Evolutionary conservation across 805 yeast species (phyloP).

Genomic region (Myxozyma neotropica): DNA sequence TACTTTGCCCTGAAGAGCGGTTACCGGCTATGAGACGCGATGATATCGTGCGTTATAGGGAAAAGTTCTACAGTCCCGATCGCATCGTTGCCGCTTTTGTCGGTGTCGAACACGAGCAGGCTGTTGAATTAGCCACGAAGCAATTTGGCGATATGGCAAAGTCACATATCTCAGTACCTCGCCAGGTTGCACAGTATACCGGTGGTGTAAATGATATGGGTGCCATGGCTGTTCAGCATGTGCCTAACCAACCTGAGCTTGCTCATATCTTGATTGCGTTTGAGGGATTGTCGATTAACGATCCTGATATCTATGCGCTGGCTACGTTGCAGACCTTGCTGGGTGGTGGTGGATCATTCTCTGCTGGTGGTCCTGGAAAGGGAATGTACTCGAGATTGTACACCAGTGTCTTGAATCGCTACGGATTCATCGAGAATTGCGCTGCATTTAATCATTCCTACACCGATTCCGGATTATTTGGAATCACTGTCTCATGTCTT

Average conservation of each 20-base stretch:
- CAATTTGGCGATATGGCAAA: conserved; percentile 65
- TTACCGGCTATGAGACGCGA: conserved; percentile 57
- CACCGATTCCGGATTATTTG: conserved; percentile 88
- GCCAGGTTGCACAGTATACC: conserved; percentile 53
- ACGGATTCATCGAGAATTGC: conserved; percentile 88
- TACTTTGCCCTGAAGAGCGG: conserved; percentile 75
- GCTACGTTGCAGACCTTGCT: conserved; percentile 86
- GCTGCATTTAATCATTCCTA: conserved; percentile 86
- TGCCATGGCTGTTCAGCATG: conserved; percentile 26
- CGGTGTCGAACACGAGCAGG: conserved; percentile 74
- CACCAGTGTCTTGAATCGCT: conserved; percentile 86
- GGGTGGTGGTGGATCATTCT: conserved; percentile 97
- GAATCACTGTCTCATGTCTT: conserved; percentile 79
- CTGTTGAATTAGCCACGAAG: conserved; percentile 62
- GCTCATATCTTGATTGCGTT: conserved; percentile 85
- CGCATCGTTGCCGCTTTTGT: conserved; percentile 83
- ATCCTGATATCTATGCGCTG: conserved; percentile 85
- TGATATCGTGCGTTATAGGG: conserved; percentile 62
- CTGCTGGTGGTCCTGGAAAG: conserved; percentile 99
- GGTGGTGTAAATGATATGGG: conserved; percentile 49
- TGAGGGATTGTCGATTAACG: conserved; percentile 80
- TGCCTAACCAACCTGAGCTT: conserved; percentile 62
- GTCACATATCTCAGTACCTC: conserved; percentile 35
- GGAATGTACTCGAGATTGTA: conserved; percentile 96
- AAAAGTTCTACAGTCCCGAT: conserved; percentile 72